A percentile compares a stretch with the other conserved stretches of the same genome.
phyloP scores from a whole-genome alignment of 768 basidiomycete genomes.

The Suillus alpinus region DNA sequence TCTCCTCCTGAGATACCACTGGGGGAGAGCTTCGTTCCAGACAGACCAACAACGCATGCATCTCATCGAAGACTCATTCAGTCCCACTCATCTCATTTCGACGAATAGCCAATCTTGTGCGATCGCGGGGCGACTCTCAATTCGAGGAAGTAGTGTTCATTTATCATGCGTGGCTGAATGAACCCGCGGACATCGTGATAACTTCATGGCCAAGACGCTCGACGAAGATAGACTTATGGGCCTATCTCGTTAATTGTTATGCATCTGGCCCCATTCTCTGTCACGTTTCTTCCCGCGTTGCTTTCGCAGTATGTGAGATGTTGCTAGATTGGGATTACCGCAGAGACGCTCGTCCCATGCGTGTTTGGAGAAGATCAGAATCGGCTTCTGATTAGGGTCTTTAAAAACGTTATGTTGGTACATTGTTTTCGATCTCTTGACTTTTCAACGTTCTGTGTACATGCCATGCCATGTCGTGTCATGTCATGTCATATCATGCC shows the following conservation, averaged over 20 bases:
- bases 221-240: background rate
- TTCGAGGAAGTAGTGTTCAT: background rate
- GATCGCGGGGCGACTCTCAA: background rate
- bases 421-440: background rate
- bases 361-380: background rate
- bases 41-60: background rate
- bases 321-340: background rate
- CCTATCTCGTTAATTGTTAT: background rate
- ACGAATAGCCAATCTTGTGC: background rate
- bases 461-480: background rate
- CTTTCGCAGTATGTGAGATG: conserved; percentile 1
- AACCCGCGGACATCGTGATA: conserved; percentile 4
- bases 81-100: background rate
- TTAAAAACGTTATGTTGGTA: background rate
- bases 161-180: background rate
- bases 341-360: background rate
- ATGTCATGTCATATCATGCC: background rate
- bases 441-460: background rate
- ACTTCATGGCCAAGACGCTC: background rate
- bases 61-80: conserved; percentile 2
- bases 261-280: background rate
- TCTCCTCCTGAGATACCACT: background rate
- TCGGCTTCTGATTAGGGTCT: background rate
- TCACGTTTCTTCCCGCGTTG: background rate
- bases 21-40: background rate